These are phyloP conservation scores for Zopfia rhizophila DNA, from an alignment of 2,329 filamentous ascomycete genomes.

Conservation along the genomic window DNA sequence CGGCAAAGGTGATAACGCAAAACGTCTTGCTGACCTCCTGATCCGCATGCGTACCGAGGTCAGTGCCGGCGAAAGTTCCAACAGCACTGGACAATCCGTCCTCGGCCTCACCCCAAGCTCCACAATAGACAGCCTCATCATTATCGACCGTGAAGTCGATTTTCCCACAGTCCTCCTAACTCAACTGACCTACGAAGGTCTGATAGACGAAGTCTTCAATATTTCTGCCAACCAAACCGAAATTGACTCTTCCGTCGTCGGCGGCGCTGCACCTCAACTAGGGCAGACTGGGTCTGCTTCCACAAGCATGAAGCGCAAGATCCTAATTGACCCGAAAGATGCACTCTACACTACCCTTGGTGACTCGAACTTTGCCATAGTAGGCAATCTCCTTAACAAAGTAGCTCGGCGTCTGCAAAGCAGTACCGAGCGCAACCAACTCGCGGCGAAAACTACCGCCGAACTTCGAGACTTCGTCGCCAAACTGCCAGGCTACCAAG, in stretches of 20 bases:
- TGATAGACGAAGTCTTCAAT: conserved; percentile 92
- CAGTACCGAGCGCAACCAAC: conserved; percentile 88
- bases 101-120: conserved; percentile 84
- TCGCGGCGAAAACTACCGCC: conserved; percentile 82
- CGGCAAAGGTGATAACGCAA: conserved; percentile 95
- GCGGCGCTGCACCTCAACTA: conserved; percentile 71
- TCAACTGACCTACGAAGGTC: conserved; percentile 94
- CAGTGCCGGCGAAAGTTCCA: conserved; percentile 77
- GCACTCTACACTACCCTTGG: conserved; percentile 87
- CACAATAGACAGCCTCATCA: conserved; percentile 87
- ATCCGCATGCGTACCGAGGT: conserved; percentile 92
- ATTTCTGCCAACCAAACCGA: conserved; percentile 94
- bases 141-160: conserved; percentile 95
- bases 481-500: conserved; percentile 89
- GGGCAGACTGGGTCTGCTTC: conserved; percentile 59
- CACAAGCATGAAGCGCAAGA: conserved; percentile 80
- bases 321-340: conserved; percentile 88
- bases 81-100: conserved; percentile 63
- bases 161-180: conserved; percentile 92
- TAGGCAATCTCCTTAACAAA: conserved; percentile 88
- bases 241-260: conserved; percentile 89
- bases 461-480: conserved; percentile 96
- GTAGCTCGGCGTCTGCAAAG: conserved; percentile 85
- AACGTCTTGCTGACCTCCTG: conserved; percentile 85
- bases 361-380: conserved; percentile 94